Base-by-base conservation (phyloP, 2,329 filamentous ascomycete genomes). In the Colletotrichum karsti region DNA sequence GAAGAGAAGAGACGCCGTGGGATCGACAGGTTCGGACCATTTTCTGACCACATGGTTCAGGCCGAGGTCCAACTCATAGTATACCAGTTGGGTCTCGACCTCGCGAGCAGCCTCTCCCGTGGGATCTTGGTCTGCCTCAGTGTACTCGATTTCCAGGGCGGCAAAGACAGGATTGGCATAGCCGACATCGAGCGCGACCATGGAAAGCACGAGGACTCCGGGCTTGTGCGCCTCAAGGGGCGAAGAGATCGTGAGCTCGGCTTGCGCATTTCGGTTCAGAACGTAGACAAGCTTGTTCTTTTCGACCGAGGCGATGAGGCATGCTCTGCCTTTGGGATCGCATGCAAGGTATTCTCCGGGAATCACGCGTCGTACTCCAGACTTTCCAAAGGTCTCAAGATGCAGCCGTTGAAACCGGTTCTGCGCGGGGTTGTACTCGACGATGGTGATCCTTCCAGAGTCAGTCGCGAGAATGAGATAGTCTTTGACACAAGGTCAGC, bases 231-330 rank as follows among this genome's bases (percentile, higher is more conserved):
- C 97, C 81, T 99, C 97, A 18, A 99, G 87, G 1, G 96, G 96
- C 13, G 96, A 99, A 5, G 96, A 99, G 56, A 99, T 99, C 42
- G 95, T 97, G 74, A 99, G 89, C 79, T 97, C 93, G 18, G 95
- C 95, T 80, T 98, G 94, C 3, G 94, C 89, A 81, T 97, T 97
- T 72, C 97, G 92, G 80, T 98, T 98, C 73, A 99, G 87, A 75
- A 99, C 95, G 81, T 99, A 99, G 73, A 99, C 96, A 63, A 99
- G 92, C 84, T 99, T 99, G 84, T 98, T 99, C 88, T 99, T 99
- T 83, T 99, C 97, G 62, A 95, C 88, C 5, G 95, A 95, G 9
- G 96, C 94, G 69, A 98, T 93, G 77, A 99, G 87, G 77, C 95
- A 97, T 62, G 97, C 97, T 83, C 96, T 90, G 63, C 96, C 96